Evolutionary conservation across 495 filamentous ascomycete species (phyloP).

Genomic region (Aspergillus funiculosus): DNA sequence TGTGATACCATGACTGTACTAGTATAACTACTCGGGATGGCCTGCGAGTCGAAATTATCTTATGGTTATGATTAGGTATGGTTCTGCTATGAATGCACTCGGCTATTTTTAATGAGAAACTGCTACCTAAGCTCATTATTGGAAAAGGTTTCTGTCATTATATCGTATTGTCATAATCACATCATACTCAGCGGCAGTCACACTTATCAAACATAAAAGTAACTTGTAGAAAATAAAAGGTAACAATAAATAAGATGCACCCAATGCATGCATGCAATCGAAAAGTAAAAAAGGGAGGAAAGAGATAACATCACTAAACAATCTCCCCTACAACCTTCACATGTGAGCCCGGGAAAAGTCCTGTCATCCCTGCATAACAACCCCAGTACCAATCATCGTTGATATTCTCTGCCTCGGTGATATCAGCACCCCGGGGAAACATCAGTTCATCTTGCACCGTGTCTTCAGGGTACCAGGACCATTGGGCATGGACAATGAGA

Average conservation of each 20-base stretch:
- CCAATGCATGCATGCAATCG: not conserved
- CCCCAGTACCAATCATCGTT: conserved; percentile 87
- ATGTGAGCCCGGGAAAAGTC: conserved; percentile 71
- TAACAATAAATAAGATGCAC: not conserved
- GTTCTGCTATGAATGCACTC: too few species aligned
- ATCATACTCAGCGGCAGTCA: too few species aligned
- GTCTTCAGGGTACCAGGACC: conserved; percentile 65
- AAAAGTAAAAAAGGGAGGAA: not conserved
- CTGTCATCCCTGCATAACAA: conserved; percentile 66
- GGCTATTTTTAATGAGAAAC: too few species aligned
- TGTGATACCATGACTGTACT: conserved; percentile 2
- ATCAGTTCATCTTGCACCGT: conserved; percentile 64
- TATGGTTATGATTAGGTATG: too few species aligned
- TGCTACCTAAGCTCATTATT: too few species aligned
- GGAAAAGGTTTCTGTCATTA: too few species aligned
- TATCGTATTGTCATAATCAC: too few species aligned
- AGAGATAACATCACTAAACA: conserved; percentile 13
- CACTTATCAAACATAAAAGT: too few species aligned
- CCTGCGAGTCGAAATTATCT: too few species aligned
- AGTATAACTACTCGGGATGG: too few species aligned
- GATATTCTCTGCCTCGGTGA: conserved; percentile 71
- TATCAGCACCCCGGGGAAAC: conserved; percentile 77
- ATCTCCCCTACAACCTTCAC: conserved; percentile 46
- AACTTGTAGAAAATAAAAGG: too few species aligned
- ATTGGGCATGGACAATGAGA: conserved; percentile 54